Percentiles rank a stretch among this genome's conserved stretches.
phyloP scores from a whole-genome alignment of 768 basidiomycete species.

The Lentinula aciculospora region DNA sequence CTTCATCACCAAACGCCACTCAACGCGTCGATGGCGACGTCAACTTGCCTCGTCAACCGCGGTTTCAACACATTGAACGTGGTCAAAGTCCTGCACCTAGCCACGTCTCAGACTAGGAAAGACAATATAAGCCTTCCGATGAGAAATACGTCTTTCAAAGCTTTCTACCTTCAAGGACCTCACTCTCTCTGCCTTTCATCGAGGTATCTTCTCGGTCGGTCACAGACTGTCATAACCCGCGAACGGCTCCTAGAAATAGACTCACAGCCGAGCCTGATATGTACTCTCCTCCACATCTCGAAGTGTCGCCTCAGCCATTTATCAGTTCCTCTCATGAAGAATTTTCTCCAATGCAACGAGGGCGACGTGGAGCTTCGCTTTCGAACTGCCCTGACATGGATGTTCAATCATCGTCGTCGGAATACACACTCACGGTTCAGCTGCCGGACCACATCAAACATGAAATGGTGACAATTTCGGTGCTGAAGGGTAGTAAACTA shows the following conservation, averaged over 20 bases:
- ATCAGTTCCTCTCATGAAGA: neutral
- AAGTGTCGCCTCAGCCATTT: neutral
- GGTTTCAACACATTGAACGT: no score
- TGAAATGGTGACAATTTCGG: conserved; percentile 62
- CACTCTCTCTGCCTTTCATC: neutral
- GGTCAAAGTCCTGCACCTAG: neutral
- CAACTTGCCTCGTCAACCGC: neutral
- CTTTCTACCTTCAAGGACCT: neutral
- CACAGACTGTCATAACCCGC: no score
- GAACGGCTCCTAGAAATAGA: no score
- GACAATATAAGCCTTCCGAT: neutral
- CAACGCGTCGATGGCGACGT: no score
- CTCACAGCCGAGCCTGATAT: neutral
- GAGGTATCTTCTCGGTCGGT: no score
- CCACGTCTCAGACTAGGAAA: neutral
- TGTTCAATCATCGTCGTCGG: conserved; percentile 31
- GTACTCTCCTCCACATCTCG: neutral
- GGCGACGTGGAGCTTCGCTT: conserved; percentile 20
- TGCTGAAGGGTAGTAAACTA: conserved; percentile 52
- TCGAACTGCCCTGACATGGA: conserved; percentile 37
- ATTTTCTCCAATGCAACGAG: conserved; percentile 7
- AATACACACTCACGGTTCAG: conserved; percentile 40
- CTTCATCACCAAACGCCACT: neutral
- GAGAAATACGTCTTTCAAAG: neutral
- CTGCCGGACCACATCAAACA: conserved; percentile 40